A percentile compares a stretch with the other conserved stretches of the same genome.
These are phyloP conservation scores for Aspergillus persii DNA, from an alignment of 2,329 filamentous ascomycete species.

Conservation along the genomic window DNA sequence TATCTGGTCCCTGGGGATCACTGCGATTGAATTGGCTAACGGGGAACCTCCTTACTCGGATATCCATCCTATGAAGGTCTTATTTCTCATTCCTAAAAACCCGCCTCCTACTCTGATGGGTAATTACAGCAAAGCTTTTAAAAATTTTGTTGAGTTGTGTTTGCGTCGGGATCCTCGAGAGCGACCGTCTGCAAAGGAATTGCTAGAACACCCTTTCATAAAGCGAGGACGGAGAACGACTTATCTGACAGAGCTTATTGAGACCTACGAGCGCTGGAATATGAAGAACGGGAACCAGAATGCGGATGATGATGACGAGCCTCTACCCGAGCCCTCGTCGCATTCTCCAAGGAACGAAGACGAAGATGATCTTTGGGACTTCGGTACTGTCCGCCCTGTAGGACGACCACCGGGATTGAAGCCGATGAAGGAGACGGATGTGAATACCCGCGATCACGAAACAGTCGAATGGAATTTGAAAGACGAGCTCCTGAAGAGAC, in stretches of 20 bases:
- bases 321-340: constrained; percentile 40
- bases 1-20: constrained; percentile 96
- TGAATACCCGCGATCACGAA: constrained; percentile 66
- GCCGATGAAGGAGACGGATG: constrained; percentile 75
- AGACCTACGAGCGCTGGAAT: constrained; percentile 83
- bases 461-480: constrained; percentile 32
- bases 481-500: constrained; percentile 25
- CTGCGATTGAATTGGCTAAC: constrained; percentile 84
- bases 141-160: constrained; percentile 80
- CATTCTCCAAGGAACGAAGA: constrained; percentile 51
- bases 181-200: constrained; percentile 78
- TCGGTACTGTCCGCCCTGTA: constrained; percentile 88
- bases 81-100: constrained; percentile 96
- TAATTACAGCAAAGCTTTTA: constrained; percentile 78
- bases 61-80: constrained; percentile 97
- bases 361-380: constrained; percentile 88
- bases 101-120: constrained; percentile 77
- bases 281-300: constrained; percentile 70
- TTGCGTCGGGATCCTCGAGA: constrained; percentile 86
- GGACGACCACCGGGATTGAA: constrained; percentile 64
- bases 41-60: constrained; percentile 94
- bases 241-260: constrained; percentile 95
- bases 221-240: constrained; percentile 89
- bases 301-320: constrained; percentile 63
- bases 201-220: constrained; percentile 88